Evolutionary conservation across 495 filamentous ascomycete species (phyloP), one percentile per base, ranked within the genome.

Genomic region (Aspergillus hancockii): DNA sequence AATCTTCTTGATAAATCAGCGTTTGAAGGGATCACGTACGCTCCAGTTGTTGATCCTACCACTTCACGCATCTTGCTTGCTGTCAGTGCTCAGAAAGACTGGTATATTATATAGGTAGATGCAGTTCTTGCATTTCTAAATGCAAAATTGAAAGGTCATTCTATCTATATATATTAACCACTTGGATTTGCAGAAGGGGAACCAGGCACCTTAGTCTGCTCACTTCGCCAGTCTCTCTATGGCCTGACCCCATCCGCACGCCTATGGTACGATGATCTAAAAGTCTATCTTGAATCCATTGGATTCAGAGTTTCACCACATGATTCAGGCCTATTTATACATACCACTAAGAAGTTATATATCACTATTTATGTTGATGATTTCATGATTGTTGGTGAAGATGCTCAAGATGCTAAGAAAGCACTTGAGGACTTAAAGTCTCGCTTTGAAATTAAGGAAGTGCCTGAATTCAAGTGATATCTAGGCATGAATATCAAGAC

Each of bases 241-340:
- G 45, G 45, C 45, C 45, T 49, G 12, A 49, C 45, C 23, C 45
- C 45, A 9, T 49, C 45, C 4, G 45, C 45, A 49, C 45, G 45
- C 19, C 45, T 49, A 22, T 49, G 45, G 45, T 49, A 49, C 21
- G 45, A 49, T 49, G 45, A 49, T 22, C 45, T 49, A 22, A 10
- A 18, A 49, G 45, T 18, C 21, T 49, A 49, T 49, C 45, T 49
- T 23, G 45, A 49, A 49, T 49, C 45, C 21, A 49, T 49, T 49
- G 45, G 45, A 49, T 49, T 49, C 45, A 49, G n/a, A 49, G 45
- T 22, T 49, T 49, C 45, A 49, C 45, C 45, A 22, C 45, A 49
- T 49, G 45, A 49, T 18, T 49, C 45, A 19, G 45, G 45, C 21
- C 45, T 49, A 49, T 49, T 49, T 18, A 23, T 49, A 49, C 14